A percentile compares a stretch with the other conserved stretches of the same genome.
phyloP scores from a whole-genome alignment of 163 green algal species.

The Scenedesmus sp. region DNA sequence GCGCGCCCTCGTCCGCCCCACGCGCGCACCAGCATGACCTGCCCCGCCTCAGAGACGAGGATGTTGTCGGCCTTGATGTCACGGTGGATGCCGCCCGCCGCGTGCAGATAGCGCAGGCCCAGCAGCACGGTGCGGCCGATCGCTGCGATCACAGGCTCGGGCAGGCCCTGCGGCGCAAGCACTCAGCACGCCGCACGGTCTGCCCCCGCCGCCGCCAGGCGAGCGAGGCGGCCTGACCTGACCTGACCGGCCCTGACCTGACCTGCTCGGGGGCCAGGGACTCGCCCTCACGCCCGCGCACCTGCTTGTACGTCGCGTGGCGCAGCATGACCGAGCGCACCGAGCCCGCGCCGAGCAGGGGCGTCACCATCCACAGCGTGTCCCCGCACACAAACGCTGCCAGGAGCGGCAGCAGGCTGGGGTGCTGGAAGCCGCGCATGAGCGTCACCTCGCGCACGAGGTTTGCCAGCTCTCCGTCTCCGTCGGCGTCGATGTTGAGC shows the following conservation, averaged over 20 bases:
- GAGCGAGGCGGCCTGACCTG: not conserved
- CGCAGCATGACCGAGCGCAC: slow-evolving; percentile 70
- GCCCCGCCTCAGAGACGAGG: slow-evolving; percentile 87
- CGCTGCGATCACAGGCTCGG: slow-evolving; percentile 91
- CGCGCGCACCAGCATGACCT: slow-evolving; percentile 89
- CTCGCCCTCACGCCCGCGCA: not conserved
- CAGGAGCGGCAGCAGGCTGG: slow-evolving; percentile 86
- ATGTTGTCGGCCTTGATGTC: slow-evolving; percentile 99
- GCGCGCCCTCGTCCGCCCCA: no score
- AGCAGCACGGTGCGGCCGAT: slow-evolving; percentile 85
- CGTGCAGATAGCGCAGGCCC: slow-evolving; percentile 95
- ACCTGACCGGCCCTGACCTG: not conserved
- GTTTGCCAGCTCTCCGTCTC: slow-evolving; percentile 74
- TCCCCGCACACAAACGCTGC: slow-evolving; percentile 85
- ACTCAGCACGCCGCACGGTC: no score
- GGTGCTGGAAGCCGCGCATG: slow-evolving; percentile 86
- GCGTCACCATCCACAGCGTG: slow-evolving; percentile 94
- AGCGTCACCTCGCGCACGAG: slow-evolving; percentile 86
- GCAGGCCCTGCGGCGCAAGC: slow-evolving; percentile 73
- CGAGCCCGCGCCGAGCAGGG: no score
- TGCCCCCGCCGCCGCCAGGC: not conserved
- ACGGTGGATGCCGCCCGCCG: slow-evolving; percentile 66
- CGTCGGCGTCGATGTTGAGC: slow-evolving; percentile 87
- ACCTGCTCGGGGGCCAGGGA: not conserved
- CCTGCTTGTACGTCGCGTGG: slow-evolving; percentile 14